These are phyloP conservation scores for Orbilia quercus DNA, from an alignment of 2,329 filamentous ascomycete species.

Conservation along the genomic window DNA sequence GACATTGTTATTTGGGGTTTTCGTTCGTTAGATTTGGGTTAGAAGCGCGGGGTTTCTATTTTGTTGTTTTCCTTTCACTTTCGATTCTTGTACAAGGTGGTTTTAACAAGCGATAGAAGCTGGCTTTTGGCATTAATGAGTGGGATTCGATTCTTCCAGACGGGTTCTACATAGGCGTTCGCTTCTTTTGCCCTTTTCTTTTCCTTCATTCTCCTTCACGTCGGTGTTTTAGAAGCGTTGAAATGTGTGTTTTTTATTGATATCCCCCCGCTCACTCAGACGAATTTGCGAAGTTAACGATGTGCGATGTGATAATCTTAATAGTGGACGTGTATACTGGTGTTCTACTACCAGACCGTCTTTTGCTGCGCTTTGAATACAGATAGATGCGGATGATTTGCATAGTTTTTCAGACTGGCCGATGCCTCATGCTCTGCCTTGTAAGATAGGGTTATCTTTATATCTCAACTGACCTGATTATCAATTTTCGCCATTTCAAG, in stretches of 20 bases:
- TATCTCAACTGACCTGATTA: constrained; percentile 25
- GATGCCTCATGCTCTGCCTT: neutral
- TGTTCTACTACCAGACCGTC: neutral
- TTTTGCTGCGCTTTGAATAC: constrained; percentile 10
- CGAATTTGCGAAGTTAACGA: constrained; percentile 10
- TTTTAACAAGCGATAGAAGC: constrained; percentile 35
- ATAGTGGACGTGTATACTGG: constrained; percentile 42
- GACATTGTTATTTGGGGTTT: constrained; percentile 47
- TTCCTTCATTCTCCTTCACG: constrained; percentile 22
- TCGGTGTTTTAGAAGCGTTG: constrained; percentile 31
- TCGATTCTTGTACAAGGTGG: constrained; percentile 35
- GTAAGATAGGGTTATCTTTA: constrained; percentile 1
- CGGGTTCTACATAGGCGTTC: constrained; percentile 46
- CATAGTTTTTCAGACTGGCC: neutral
- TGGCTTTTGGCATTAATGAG: constrained; percentile 49
- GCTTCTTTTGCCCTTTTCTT: constrained; percentile 18
- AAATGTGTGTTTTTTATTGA: constrained; percentile 2
- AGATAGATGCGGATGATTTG: neutral
- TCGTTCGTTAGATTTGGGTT: constrained; percentile 54
- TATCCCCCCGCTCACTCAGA: constrained; percentile 21
- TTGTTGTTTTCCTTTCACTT: constrained; percentile 10
- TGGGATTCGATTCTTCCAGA: constrained; percentile 6
- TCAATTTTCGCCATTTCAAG: neutral
- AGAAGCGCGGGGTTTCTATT: constrained; percentile 35
- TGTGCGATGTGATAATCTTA: too few species aligned